A percentile compares a stretch with the other conserved stretches of the same genome.
Conservation (phyloP, 257 asterid genomes). For the Nicotiana tomentosiformis region DNA sequence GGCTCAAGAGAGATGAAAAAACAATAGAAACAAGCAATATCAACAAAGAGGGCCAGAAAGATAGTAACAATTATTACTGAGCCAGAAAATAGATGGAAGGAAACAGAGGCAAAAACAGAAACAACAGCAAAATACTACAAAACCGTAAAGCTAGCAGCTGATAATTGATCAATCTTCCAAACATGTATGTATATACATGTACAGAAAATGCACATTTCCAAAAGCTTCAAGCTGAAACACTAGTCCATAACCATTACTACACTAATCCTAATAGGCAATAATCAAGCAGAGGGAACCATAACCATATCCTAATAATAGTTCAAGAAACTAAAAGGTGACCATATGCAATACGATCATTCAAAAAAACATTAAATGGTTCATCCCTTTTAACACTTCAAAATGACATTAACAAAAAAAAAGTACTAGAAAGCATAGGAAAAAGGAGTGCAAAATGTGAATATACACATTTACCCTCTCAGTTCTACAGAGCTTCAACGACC, state of each 20-base stretch:
- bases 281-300: background rate
- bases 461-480: background rate
- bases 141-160: background rate
- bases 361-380: background rate
- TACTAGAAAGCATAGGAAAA: background rate
- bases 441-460: background rate
- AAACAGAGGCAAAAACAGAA: no score
- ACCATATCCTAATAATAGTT: background rate
- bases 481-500: conserved; percentile 8
- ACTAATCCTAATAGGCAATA: background rate
- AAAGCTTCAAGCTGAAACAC: background rate
- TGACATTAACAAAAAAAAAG: background rate
- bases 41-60: no score
- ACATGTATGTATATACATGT: background rate
- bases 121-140: no score
- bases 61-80: no score
- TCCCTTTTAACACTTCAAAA: background rate
- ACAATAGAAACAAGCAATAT: no score
- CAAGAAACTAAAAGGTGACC: background rate
- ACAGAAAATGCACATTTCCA: background rate
- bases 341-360: background rate
- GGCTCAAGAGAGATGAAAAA: no score
- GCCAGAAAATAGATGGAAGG: no score
- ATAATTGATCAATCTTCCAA: background rate
- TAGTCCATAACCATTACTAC: background rate